Conservation (phyloP, 202 grass and related monocot genomes). For the Setaria italica region DNA sequence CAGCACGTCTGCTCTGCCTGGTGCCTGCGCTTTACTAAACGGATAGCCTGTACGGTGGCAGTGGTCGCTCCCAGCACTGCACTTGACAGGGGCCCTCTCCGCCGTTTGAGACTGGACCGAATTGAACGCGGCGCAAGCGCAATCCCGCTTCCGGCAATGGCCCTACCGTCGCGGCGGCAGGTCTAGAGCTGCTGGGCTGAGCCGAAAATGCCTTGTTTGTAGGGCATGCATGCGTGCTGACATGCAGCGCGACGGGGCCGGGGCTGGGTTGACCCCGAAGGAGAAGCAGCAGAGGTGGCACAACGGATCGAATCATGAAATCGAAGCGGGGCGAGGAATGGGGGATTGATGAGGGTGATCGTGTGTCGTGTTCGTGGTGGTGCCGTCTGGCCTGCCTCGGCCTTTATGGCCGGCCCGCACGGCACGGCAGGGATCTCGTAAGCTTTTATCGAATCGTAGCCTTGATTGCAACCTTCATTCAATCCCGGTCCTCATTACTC, state of each 20-base stretch:
- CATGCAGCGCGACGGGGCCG: neutral
- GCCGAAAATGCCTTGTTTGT: neutral
- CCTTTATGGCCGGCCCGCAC: neutral
- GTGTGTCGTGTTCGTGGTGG: neutral
- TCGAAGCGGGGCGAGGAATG: neutral
- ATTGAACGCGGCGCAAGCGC: neutral
- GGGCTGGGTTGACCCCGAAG: neutral
- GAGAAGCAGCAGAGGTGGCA: neutral
- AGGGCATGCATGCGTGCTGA: neutral
- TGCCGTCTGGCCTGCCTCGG: neutral
- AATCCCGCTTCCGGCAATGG: neutral
- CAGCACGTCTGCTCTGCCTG: neutral
- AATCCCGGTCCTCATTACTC: too few species aligned
- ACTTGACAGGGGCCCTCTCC: neutral
- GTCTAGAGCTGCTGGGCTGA: neutral
- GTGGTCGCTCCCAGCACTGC: neutral
- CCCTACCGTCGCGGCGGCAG: neutral
- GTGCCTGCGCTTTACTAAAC: neutral
- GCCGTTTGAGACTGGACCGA: neutral
- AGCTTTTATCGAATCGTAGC: too few species aligned
- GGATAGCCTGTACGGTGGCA: neutral
- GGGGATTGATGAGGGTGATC: neutral
- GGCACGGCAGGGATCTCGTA: neutral
- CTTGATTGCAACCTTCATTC: neutral
- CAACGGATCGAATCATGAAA: neutral